A percentile compares a stretch with the other conserved stretches of the same genome.
Conservation (phyloP, 2,329 filamentous ascomycete genomes). For the Lanzia echinophila region DNA sequence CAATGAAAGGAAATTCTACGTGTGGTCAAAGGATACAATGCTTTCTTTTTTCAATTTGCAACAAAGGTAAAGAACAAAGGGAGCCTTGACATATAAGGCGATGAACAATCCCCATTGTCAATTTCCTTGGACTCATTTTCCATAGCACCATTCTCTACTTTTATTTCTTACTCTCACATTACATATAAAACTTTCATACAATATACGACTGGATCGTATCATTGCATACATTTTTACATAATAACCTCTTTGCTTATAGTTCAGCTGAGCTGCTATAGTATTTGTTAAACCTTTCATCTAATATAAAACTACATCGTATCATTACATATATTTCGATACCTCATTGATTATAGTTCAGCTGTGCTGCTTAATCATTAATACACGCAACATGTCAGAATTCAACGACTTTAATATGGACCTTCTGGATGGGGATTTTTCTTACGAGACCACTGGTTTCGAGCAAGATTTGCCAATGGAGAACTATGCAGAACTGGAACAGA, state of each 20-base stretch:
- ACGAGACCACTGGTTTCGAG: too few relatives aligned
- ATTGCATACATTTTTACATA: neutral
- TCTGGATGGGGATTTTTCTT: too few relatives aligned
- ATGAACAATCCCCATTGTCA: slow-evolving; percentile 15
- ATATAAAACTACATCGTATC: neutral
- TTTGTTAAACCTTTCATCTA: neutral
- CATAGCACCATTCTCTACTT: neutral
- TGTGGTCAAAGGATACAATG: neutral
- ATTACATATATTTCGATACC: neutral
- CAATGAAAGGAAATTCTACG: neutral
- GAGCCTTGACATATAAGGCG: neutral
- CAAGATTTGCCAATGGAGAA: too few relatives aligned
- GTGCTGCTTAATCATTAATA: slow-evolving; percentile 10
- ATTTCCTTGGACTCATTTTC: neutral
- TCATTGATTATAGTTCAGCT: slow-evolving; percentile 10
- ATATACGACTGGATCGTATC: slow-evolving; percentile 15
- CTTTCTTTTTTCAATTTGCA: neutral
- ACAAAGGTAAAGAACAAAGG: neutral
- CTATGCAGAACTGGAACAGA: too few relatives aligned
- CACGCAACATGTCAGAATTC: neutral
- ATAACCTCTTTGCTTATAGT: neutral
- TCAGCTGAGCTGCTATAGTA: too few relatives aligned
- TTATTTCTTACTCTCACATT: neutral
- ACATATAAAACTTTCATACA: neutral
- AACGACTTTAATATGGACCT: too few relatives aligned